Evolutionary conservation across 805 yeast genomes (phyloP).

Genomic region (Suhomyces tanzawaensis): DNA sequence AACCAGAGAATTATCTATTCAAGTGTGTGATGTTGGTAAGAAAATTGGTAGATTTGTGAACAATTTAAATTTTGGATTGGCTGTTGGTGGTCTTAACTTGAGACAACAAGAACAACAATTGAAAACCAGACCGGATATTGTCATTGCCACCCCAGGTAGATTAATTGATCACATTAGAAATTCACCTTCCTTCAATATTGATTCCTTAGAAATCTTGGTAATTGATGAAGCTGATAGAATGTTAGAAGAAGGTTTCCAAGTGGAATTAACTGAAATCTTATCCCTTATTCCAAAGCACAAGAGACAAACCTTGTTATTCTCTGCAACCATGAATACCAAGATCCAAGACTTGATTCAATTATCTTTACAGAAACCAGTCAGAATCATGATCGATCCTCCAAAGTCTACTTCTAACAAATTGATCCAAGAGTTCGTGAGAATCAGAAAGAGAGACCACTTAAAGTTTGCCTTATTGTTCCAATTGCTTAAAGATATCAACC

Average conservation of each 20-base stretch:
- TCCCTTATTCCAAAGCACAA: slow-evolving; percentile 76
- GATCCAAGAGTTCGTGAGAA: slow-evolving; percentile 90
- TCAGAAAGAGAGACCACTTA: slow-evolving; percentile 80
- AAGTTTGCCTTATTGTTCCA: slow-evolving; percentile 82
- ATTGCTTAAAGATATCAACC: slow-evolving; percentile 64
- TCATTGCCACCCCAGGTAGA: slow-evolving; percentile 98
- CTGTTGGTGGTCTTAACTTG: slow-evolving; percentile 96
- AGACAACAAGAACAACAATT: slow-evolving; percentile 95
- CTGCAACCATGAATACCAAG: slow-evolving; percentile 97
- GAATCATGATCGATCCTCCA: slow-evolving; percentile 96
- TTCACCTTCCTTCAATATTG: slow-evolving; percentile 89
- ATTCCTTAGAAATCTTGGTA: slow-evolving; percentile 85
- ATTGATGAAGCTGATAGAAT: slow-evolving; percentile 98
- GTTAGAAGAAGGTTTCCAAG: slow-evolving; percentile 98
- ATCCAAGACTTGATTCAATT: slow-evolving; percentile 85
- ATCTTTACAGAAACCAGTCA: slow-evolving; percentile 84
- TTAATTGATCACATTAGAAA: slow-evolving; percentile 95
- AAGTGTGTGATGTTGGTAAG: slow-evolving; percentile 90
- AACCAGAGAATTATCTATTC: slow-evolving; percentile 97
- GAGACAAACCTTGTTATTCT: slow-evolving; percentile 90
- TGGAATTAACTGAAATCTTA: slow-evolving; percentile 87
- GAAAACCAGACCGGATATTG: slow-evolving; percentile 90
- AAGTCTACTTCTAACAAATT: slow-evolving; percentile 90
- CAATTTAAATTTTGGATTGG: slow-evolving; percentile 83
- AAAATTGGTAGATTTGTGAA: slow-evolving; percentile 75